These are phyloP conservation scores for Erysimum cheiri DNA, from an alignment of 441 rosid species.

Conservation along the genomic window DNA sequence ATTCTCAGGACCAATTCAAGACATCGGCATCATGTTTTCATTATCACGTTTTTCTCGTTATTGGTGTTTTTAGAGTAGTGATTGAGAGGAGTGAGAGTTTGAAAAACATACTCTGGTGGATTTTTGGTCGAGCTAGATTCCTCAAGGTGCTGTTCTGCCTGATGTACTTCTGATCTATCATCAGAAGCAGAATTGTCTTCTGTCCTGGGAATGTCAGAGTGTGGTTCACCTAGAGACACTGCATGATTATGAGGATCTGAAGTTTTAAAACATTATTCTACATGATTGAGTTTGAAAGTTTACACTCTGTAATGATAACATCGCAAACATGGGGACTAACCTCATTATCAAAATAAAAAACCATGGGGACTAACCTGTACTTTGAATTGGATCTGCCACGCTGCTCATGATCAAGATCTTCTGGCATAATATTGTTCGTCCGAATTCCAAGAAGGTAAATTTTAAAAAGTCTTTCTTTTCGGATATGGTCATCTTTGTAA, in stretches of 20 bases:
- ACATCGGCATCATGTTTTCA: slow-evolving; percentile 1
- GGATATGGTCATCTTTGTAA: slow-evolving; percentile 55
- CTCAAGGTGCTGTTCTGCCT: slow-evolving; percentile 43
- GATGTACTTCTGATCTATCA: slow-evolving; percentile 50
- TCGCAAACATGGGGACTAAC: slow-evolving; percentile 7
- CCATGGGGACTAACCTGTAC: slow-evolving; percentile 46
- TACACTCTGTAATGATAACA: slow-evolving; percentile 18
- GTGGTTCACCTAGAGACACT: slow-evolving; percentile 48
- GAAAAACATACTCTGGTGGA: slow-evolving; percentile 48
- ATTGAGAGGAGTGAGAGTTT: slow-evolving; percentile 38
- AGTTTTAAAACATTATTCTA: slow-evolving; percentile 24
- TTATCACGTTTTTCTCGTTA: not conserved
- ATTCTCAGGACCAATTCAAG: slow-evolving; percentile 18
- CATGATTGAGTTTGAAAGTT: slow-evolving; percentile 7
- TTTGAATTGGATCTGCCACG: slow-evolving; percentile 40
- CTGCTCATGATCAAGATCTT: slow-evolving; percentile 51
- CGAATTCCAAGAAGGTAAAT: slow-evolving; percentile 71
- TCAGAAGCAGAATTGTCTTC: slow-evolving; percentile 43
- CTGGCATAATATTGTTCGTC: slow-evolving; percentile 73
- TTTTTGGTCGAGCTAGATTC: slow-evolving; percentile 45
- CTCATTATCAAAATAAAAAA: not conserved
- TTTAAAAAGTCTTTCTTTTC: slow-evolving; percentile 62
- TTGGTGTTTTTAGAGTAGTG: not conserved
- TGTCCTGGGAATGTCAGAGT: slow-evolving; percentile 36
- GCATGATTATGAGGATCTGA: slow-evolving; percentile 27